phyloP scores from a whole-genome alignment of 495 filamentous ascomycete species.

The Xylaria flabelliformis region DNA sequence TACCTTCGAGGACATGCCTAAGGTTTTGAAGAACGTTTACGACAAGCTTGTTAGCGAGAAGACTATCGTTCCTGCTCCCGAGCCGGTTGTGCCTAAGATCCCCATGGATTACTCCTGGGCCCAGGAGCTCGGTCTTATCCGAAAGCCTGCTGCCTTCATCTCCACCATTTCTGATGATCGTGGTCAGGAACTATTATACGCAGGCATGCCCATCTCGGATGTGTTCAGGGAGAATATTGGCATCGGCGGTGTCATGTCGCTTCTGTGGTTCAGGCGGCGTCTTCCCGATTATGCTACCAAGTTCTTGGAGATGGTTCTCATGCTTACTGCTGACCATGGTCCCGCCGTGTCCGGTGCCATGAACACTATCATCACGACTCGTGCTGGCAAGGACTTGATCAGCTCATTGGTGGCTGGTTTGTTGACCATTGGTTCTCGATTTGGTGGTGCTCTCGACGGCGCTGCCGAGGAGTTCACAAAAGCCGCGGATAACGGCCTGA shows the following conservation, averaged over 20 bases:
- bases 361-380: constrained; percentile 99
- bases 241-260: constrained; percentile 99
- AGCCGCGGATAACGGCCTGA: constrained; percentile 96
- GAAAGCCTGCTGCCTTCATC: constrained; percentile 99
- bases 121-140: constrained; percentile 97
- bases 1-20: constrained; percentile 95
- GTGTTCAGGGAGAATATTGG: constrained; percentile 99
- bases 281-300: constrained; percentile 95
- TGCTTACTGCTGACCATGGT: constrained; percentile 99
- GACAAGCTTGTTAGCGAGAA: constrained; percentile 82
- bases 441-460: constrained; percentile 97
- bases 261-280: constrained; percentile 99
- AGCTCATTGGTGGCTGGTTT: constrained; percentile 93
- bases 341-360: constrained; percentile 98
- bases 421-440: constrained; percentile 95
- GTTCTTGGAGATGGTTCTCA: constrained; percentile 99
- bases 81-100: constrained; percentile 97
- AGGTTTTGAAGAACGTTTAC: constrained; percentile 77
- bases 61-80: constrained; percentile 80
- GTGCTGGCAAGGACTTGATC: constrained; percentile 98
- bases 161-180: constrained; percentile 99
- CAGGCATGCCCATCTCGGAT: constrained; percentile 98
- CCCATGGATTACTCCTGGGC: constrained; percentile 99
- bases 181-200: constrained; percentile 98
- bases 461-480: constrained; percentile 98